These are phyloP conservation scores for Emericellopsis atlantica DNA, from an alignment of 2,329 filamentous ascomycete genomes.

Conservation along the genomic window DNA sequence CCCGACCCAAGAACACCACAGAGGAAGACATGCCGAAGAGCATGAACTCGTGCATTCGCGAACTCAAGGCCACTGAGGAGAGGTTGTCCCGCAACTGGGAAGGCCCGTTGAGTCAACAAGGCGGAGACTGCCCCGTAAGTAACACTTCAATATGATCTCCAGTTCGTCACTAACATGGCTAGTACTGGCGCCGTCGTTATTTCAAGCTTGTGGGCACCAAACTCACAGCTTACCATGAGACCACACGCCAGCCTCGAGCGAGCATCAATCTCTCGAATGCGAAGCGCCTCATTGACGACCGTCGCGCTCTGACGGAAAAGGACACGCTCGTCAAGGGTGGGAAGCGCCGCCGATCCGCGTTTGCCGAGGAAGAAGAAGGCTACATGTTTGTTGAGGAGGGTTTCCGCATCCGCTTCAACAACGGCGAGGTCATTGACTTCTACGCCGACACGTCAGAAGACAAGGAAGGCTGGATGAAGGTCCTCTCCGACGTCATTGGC, in stretches of 20 bases:
- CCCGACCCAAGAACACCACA: constrained; percentile 71
- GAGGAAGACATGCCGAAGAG: constrained; percentile 99
- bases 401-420: constrained; percentile 96
- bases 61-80: constrained; percentile 83
- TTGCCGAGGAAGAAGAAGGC: constrained; percentile 95
- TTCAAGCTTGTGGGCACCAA: constrained; percentile 89
- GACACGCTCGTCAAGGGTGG: constrained; percentile 67
- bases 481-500: constrained; percentile 59
- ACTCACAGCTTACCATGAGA: constrained; percentile 90
- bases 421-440: constrained; percentile 96
- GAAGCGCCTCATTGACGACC: constrained; percentile 86
- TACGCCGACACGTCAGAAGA: constrained; percentile 81
- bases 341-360: constrained; percentile 80
- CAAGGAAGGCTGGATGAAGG: constrained; percentile 92
- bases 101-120: constrained; percentile 87
- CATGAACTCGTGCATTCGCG: constrained; percentile 91
- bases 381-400: constrained; percentile 99
- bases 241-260: constrained; percentile 85
- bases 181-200: constrained; percentile 97
- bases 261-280: constrained; percentile 96
- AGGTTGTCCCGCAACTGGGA: constrained; percentile 69
- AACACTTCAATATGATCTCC: too few species aligned
- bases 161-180: constrained; percentile 21
- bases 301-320: constrained; percentile 68
- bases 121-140: constrained; percentile 92